Evolutionary conservation across 1,139 yeast species (phyloP).

Genomic region (Protomyces lactucae-debilis): DNA sequence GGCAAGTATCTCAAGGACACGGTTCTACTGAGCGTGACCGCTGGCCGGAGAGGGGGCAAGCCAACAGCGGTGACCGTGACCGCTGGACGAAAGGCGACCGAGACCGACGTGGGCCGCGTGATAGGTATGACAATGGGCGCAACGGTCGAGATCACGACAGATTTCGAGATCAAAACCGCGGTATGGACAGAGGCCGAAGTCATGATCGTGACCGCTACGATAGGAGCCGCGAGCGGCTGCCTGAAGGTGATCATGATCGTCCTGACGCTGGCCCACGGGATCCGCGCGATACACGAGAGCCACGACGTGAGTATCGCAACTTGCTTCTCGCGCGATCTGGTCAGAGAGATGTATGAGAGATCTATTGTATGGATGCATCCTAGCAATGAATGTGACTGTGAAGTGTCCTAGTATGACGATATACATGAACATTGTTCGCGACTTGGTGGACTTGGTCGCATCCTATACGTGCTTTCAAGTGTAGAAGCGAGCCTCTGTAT

Average conservation of each 20-base stretch:
- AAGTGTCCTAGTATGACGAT: no score
- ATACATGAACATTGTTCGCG: no score
- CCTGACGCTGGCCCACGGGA: background rate
- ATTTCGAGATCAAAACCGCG: background rate
- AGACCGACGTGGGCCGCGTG: slow-evolving; percentile 4
- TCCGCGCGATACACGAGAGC: background rate
- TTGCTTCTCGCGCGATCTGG: background rate
- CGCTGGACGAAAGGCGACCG: slow-evolving; percentile 1
- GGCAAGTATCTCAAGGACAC: background rate
- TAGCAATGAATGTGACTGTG: no score
- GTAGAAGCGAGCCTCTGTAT: no score
- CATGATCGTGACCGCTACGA: background rate
- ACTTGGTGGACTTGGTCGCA: no score
- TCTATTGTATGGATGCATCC: background rate
- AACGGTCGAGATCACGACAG: background rate
- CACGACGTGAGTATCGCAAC: background rate
- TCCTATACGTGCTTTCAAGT: no score
- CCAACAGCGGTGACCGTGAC: background rate
- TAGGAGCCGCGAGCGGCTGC: background rate
- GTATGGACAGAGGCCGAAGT: background rate
- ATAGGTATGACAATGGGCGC: background rate
- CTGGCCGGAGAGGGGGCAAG: background rate
- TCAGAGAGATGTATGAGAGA: background rate
- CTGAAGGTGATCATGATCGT: background rate
- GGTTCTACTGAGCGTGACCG: slow-evolving; percentile 3